Percentiles rank a stretch among this genome's conserved stretches.
phyloP scores from a whole-genome alignment of 345 rosid genomes.

The Adansonia digitata region DNA sequence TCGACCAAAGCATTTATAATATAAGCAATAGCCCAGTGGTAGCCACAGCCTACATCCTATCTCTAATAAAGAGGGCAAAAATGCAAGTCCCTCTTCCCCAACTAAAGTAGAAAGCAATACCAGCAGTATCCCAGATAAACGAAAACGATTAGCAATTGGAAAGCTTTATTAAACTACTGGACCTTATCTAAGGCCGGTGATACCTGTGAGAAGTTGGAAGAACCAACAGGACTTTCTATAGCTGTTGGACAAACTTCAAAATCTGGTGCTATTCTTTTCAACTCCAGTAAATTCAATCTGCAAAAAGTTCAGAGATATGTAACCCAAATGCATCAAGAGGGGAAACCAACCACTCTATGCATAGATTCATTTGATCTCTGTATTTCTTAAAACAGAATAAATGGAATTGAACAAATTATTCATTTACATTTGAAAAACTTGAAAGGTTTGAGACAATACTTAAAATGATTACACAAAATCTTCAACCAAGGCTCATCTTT shows the following conservation, averaged over 20 bases:
- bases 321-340: not conserved
- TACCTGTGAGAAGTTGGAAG: constrained; percentile 47
- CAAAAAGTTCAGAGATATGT: constrained; percentile 10
- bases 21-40: not conserved
- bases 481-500: constrained; percentile 79
- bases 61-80: not conserved
- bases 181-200: not conserved
- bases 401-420: not conserved
- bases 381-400: not conserved
- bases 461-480: constrained; percentile 52
- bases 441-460: constrained; percentile 35
- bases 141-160: not conserved
- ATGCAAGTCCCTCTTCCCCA: not conserved
- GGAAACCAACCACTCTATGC: not conserved
- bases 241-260: constrained; percentile 23
- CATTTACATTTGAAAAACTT: not conserved
- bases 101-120: not conserved
- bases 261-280: constrained; percentile 27
- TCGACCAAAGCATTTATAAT: not conserved
- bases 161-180: not conserved
- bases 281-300: constrained; percentile 51
- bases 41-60: not conserved
- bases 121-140: not conserved
- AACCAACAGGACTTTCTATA: constrained; percentile 27
- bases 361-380: not conserved